Conservation (phyloP, 2,329 filamentous ascomycete species). For the Fonsecaea multimorphosa region DNA sequence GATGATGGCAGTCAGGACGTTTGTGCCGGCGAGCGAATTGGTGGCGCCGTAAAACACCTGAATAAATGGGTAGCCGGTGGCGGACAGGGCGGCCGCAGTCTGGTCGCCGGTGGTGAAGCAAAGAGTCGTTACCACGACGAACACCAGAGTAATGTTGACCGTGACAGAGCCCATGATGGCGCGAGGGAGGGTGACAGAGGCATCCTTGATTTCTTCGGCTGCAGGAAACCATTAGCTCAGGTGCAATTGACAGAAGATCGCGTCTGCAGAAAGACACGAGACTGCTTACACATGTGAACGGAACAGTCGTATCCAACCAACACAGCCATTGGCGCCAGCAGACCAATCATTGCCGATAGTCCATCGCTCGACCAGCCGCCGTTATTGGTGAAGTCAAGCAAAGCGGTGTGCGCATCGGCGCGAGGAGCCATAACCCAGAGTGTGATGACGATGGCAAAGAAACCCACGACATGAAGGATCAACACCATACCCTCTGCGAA, state of each 20-base stretch:
- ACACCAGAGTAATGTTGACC: constrained; percentile 57
- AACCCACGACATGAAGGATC: constrained; percentile 44
- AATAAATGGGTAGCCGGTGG: constrained; percentile 56
- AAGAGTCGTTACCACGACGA: constrained; percentile 53
- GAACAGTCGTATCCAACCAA: constrained; percentile 52
- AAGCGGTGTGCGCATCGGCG: constrained; percentile 51
- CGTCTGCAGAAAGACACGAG: background rate
- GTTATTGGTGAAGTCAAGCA: constrained; percentile 54
- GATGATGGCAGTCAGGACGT: constrained; percentile 55
- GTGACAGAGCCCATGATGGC: constrained; percentile 56
- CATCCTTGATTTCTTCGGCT: constrained; percentile 58
- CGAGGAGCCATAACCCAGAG: constrained; percentile 43
- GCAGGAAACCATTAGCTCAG: background rate
- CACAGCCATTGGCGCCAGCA: constrained; percentile 49
- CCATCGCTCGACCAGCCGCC: constrained; percentile 51
- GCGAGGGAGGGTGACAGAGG: constrained; percentile 55
- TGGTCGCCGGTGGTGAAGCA: constrained; percentile 46
- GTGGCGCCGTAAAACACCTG: constrained; percentile 58
- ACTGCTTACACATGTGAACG: constrained; percentile 54
- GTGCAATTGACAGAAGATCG: background rate
- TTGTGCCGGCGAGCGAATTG: constrained; percentile 50
- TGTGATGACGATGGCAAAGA: constrained; percentile 45
- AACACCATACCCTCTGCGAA: constrained; percentile 42
- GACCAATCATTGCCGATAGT: constrained; percentile 52
- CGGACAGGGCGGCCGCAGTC: constrained; percentile 48